Base-by-base conservation (phyloP, 768 basidiomycete genomes). In the Mycena olivaceomarginata region DNA sequence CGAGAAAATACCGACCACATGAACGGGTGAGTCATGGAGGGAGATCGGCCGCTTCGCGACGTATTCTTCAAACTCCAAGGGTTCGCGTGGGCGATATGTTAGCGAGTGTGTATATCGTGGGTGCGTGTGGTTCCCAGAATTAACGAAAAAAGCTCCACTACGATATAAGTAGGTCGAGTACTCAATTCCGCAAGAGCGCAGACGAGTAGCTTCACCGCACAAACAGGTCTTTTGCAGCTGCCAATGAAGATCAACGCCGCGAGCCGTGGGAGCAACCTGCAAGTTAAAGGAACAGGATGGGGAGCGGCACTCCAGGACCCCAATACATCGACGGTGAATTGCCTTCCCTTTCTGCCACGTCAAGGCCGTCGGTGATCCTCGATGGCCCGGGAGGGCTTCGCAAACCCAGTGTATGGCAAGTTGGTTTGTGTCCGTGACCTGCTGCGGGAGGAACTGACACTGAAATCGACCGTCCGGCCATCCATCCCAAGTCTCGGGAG, bases 121-220 rank as follows among this genome's bases (percentile, higher is more conserved):
- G 40, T 75, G 74, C 45, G 46, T 69, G 51, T 75, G 74, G 7
- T 25, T n/a, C 9, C 74, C 74, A 4, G 48, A 56, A 40, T 75
- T 48, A 18, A 69, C 45, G 46, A 75, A 68, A 13, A 53, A 63
- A 5, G 59, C 74, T 1, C 74, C 74, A 31, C 41, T 51, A 15
- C 67, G 59, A 31, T 53, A 75, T 0, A 68, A 39, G 39, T 51
- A 68, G 6, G 31, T 22, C 4, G 74, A 68, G 9, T 1, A 75
- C 18, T 68, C 67, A 13, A 75, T 37, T 9, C 74, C 74, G 16
- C 74, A 75, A 0, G 25, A 18, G 2, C n/a, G 57, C 0, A 67
- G 43, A 6, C n/a, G 43, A 13, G 64, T 4, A 5, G 2, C 1
- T 20, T 64, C 73, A 37, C 73, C 73, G 25, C 74, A 75, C 2